Evolutionary conservation across 2,329 filamentous ascomycete species (phyloP).

Genomic region (Colletotrichum camelliae): DNA sequence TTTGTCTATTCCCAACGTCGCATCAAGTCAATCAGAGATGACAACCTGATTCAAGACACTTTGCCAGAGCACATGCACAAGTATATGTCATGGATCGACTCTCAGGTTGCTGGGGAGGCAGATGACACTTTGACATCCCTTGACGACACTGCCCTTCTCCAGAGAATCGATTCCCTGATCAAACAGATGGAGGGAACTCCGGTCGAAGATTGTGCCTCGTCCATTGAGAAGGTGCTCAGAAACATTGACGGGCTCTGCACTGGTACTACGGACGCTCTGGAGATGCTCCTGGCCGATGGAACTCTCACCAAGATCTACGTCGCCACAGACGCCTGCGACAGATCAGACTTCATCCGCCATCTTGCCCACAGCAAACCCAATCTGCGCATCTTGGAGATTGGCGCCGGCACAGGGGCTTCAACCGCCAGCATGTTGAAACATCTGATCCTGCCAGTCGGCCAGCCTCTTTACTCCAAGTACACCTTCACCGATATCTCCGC

Average conservation of each 20-base stretch:
- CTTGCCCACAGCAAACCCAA: not conserved
- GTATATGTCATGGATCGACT: too few relatives aligned
- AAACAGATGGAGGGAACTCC: not conserved
- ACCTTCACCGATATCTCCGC: constrained; percentile 34
- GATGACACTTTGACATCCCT: too few relatives aligned
- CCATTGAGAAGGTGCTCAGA: not conserved
- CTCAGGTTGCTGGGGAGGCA: too few relatives aligned
- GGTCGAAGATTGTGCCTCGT: not conserved
- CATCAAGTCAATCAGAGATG: constrained; percentile 29
- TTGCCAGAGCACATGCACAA: too few relatives aligned
- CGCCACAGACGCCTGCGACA: not conserved
- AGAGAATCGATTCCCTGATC: not conserved
- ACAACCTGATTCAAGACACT: constrained; percentile 18
- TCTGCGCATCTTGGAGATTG: constrained; percentile 7
- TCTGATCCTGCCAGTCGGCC: not conserved
- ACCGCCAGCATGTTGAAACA: not conserved
- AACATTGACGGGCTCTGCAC: not conserved
- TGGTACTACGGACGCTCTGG: not conserved
- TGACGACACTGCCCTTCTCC: too few relatives aligned
- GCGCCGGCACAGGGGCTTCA: not conserved
- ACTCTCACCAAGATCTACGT: not conserved
- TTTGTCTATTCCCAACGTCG: constrained; percentile 25
- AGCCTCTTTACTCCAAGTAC: constrained; percentile 22
- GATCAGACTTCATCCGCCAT: not conserved
- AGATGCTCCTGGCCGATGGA: not conserved